These are phyloP conservation scores for Gaeumannomyces sp. DNA, from an alignment of 2,329 filamentous ascomycete species.

Conservation along the genomic window DNA sequence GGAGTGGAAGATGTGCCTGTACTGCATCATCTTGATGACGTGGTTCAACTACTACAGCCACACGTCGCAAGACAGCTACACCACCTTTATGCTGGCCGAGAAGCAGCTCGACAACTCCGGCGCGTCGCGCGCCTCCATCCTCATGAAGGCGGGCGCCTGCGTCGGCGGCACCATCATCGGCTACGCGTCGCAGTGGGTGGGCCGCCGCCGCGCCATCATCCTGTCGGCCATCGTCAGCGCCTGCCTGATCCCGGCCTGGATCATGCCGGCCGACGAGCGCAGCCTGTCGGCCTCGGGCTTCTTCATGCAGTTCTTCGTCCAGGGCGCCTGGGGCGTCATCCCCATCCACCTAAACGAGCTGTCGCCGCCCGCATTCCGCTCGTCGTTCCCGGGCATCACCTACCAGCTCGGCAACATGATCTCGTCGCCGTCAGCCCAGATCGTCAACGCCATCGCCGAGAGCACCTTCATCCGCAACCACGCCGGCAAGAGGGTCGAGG, in stretches of 20 bases:
- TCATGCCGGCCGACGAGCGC: conserved; percentile 54
- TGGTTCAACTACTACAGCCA: conserved; percentile 62
- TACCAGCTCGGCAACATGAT: conserved; percentile 76
- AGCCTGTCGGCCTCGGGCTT: conserved; percentile 59
- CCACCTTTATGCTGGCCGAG: conserved; percentile 69
- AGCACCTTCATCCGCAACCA: conserved; percentile 46
- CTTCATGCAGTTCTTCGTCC: conserved; percentile 66
- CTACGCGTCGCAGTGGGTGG: conserved; percentile 69
- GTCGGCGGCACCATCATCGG: conserved; percentile 68
- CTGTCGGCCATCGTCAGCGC: conserved; percentile 53
- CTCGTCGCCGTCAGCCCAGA: conserved; percentile 63
- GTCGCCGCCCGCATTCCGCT: conserved; percentile 64
- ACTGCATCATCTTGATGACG: conserved; percentile 73
- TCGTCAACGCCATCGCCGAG: conserved; percentile 70
- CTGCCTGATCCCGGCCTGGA: conserved; percentile 63
- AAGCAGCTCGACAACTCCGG: conserved; percentile 60
- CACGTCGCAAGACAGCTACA: conserved; percentile 75
- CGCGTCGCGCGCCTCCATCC: conserved; percentile 68
- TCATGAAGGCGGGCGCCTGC: conserved; percentile 74
- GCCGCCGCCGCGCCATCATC: conserved; percentile 64
- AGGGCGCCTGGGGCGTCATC: conserved; percentile 72
- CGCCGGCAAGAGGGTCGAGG: conserved; percentile 53
- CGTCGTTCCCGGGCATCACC: conserved; percentile 66
- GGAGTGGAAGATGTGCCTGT: conserved; percentile 50
- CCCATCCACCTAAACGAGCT: conserved; percentile 75